Base-by-base conservation (phyloP, 169 alveolate species). In the Plasmodium blacklocki region DNA sequence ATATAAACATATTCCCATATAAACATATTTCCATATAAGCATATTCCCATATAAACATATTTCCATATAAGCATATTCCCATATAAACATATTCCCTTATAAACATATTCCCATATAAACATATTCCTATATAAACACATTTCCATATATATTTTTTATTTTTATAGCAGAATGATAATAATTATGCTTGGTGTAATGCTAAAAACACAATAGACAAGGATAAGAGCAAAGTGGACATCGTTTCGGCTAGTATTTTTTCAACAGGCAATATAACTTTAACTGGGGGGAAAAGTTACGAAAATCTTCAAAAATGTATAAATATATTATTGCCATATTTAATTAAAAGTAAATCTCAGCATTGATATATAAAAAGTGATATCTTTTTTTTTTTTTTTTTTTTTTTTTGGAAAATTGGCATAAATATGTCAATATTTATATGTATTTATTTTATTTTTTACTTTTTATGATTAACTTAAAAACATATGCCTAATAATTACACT, bases 191-290 rank as follows among this genome's bases (percentile, higher is more conserved):
- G 90, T 54, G 76, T 32, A 80, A 9, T n/a, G 32, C 47, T 32
- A 32, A 21, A 15, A 50, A 19, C 11, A 67, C 29, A 11, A 21
- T 43, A 18, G 87, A 74, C 21, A 32, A 21, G 12, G 63, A 11
- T 14, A 73, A 70, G 45, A 86, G 19, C 49, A 92, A 92, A 91
- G 94, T 88, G 15, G 96, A 94, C 45, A 80, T 88, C 12, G 95
- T 94, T 18, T 88, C 96, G 2, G 93, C 93, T 6, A 92, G 89
- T 49, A 94, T 94, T 45, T 94, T 74, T 60, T 88, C 95, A 32
- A 91, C 93, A 9, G 96, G 96, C 2, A 94, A 94, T 91, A 89
- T 94, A 58, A 92, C 94, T 63, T 68, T 94, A 60, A 94, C 96
- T 18, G 96, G 96, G 43, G 96, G 90, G 12, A 80, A 80, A 52